Evolutionary conservation across 768 basidiomycete species (phyloP), one percentile per base, ranked within the genome.

Genomic region (Pulveroboletus frians): DNA sequence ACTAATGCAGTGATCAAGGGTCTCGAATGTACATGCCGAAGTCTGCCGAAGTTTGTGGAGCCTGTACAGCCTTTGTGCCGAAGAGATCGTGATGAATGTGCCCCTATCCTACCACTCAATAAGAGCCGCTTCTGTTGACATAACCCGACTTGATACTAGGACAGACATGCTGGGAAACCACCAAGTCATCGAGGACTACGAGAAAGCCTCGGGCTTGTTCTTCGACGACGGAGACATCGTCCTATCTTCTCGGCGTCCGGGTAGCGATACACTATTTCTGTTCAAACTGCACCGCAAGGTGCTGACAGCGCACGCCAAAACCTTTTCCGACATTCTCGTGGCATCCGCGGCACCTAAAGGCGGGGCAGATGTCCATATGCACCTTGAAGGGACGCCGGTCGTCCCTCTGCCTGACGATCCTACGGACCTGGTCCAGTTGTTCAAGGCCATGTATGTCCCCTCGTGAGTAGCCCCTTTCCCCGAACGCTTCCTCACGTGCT

Each of bases 211-310:
- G 0, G 27, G 29, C 36, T 21, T 46, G 17, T 46, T 39, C 45
- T 29, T 39, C 18, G 35, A 46, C 29, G 15, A 8, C 14, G 37
- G 18, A 27, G 46, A 39, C 9, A 15, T 39, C 18, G 3, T 46
- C 20, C 13, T 46, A 31, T 10, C 36, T 9, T 36, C 46, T 15
- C 27, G 20, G 27, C 43, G n/a, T 18, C n/a, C 34, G 7, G 23
- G 23, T 2, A 17, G 23, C 10, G 15, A 36, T 2, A 35, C 32
- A 2, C 21, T 26, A 11, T 35, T 10, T 18, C 13, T 27, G 13
- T 46, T 39, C 45, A 46, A 46, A 18, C 20, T 46, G 9, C 46
- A 46, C 36, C 46, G 20, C 30, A 31, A 29, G n/a, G 37, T 41
- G 15, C 21, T 41, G n/a, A n/a, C 21, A 1, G 26, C 38, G 21